A percentile compares a stretch with the other conserved stretches of the same genome.
Conservation (phyloP, 179 eudicot genomes). For the Pouteria campechiana region DNA sequence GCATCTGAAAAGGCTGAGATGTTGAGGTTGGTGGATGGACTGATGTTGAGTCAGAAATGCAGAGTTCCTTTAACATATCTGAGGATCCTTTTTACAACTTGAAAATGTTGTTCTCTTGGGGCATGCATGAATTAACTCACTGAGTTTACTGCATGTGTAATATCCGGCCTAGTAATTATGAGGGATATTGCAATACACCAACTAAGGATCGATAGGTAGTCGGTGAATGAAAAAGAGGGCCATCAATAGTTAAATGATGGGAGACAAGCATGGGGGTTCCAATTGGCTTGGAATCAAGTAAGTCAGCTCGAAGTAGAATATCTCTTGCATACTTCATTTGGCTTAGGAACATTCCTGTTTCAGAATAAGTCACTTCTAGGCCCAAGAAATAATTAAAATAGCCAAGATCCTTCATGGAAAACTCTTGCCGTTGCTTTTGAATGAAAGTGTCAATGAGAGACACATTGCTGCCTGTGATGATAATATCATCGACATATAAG, state of each 20-base stretch:
- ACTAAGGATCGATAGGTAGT: background rate
- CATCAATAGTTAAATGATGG: too few relatives aligned
- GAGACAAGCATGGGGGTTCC: background rate
- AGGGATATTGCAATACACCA: background rate
- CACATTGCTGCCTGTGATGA: background rate
- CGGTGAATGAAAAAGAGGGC: background rate
- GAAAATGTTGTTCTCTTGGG: background rate
- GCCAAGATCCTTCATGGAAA: background rate
- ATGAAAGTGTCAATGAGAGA: background rate
- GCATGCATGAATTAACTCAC: slow-evolving; percentile 1
- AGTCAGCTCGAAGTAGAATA: background rate
- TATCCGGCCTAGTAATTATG: background rate
- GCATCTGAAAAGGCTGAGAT: background rate
- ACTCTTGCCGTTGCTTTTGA: background rate
- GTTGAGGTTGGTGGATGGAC: background rate
- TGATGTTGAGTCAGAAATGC: background rate
- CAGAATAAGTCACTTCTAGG: background rate
- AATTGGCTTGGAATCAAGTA: background rate
- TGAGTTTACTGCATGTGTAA: background rate
- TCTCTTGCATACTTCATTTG: background rate
- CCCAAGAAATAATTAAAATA: background rate
- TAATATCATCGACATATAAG: background rate
- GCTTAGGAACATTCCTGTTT: background rate
- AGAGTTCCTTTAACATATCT: background rate
- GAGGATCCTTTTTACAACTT: background rate